Evolutionary conservation across 176 grass and related monocot genomes (phyloP), one percentile per base, ranked within the genome.

Genomic region (Metroxylon sagu): DNA sequence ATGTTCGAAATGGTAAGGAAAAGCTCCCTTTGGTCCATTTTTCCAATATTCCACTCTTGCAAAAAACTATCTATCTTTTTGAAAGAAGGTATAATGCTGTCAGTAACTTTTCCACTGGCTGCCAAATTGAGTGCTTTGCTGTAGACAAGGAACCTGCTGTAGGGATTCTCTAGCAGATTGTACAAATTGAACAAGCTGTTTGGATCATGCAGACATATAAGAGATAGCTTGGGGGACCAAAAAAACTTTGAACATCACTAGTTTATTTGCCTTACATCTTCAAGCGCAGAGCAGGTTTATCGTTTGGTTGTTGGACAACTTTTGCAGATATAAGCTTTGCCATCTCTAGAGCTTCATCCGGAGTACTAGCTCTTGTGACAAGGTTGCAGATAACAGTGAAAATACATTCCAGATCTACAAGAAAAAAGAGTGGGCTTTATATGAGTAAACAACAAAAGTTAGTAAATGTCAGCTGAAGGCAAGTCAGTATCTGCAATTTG

Each of bases 341-440:
- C 78, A 98, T 98, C 76, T 92, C 81, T 56, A 89, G 59, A 16
- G 84, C 84, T 75, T 98, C 76, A 29, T 88, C 81, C 60, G 89
- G 81, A 35, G 87, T 83, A 54, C 58, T 53, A 17, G 82, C 81
- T 72, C 78, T 88, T 21, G 93, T 85, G 51, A 98, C 93, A 63
- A 98, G 76, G 70, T 69, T 88, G 70, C 84, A 98, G 65, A 83
- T 89, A 56, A 98, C 74, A 51, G 84, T 82, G 3, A 92, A 81
- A 59, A 85, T 29, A 59, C 81, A 92, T 77, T 98, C 93, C 60
- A 98, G 82, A 80, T 98, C 93, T 95, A 21, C 18, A 71, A 51
- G 12, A 18, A 43, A 43, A 43, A 43, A 43, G 21, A 14, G 10
- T 14, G 12, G 0, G 0, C 12, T 43, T 43, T 14, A 10, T 43